Evolutionary conservation across 768 basidiomycete species (phyloP), one percentile per base, ranked within the genome.

Genomic region (Trametes coccinea): DNA sequence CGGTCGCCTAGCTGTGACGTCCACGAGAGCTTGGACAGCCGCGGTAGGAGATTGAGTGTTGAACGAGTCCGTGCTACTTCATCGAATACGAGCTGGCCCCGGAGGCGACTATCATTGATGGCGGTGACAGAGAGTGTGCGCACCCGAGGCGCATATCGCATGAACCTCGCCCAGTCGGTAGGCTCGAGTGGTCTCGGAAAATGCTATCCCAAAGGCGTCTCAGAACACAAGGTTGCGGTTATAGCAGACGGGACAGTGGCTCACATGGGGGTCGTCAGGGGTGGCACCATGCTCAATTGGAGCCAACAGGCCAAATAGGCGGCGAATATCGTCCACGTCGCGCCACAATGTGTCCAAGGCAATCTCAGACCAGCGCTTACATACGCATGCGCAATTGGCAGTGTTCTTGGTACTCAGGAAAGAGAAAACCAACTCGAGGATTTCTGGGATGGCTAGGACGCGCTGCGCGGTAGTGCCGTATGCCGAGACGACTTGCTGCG

Each of bases 301-400:
- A 10, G 78, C 78, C 9, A 88, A 76, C 4, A 85, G 59, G 11
- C 70, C 65, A 63, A 88, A 81, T 7, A 88, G 74, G 9, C 72
- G 74, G 33, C 72, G 54, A 1, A 84, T 69, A 61, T 82, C 76
- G 53, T 76, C 71, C 6, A 87, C 79, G 2, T 84, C 78, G 54
- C 72, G 76, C 87, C 87, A 89, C 0, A 88, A 68, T n/a, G 74
- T 66, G 66, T 86, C 82, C 57, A 88, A 70, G 1, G 85, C 83
- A 29, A 83, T 71, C 10, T 82, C 78, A 1, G 82, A 83, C 87
- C 87, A 89, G 49, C 61, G 66, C 64, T 79, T 85, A 75, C 82
- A 88, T 14, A 87, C 84, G 33, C 74, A 72, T 2, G 82, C 85
- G 53, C 81, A 85, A 1, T 59, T 60, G 0, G 75, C 74, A 64